Conservation (phyloP, 2,329 filamentous ascomycete genomes). For the Arthrinium phaeospermum region DNA sequence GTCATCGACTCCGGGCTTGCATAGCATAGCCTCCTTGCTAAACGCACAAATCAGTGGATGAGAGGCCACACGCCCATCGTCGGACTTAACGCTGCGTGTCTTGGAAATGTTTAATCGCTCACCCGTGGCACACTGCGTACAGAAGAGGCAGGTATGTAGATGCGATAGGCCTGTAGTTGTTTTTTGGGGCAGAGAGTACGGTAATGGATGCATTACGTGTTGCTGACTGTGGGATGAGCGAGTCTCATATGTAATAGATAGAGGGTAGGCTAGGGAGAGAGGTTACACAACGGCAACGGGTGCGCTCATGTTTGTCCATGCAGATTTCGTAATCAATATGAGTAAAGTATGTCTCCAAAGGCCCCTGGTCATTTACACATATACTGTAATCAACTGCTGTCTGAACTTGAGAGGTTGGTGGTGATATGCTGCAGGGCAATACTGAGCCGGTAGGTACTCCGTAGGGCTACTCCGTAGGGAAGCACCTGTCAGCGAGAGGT, state of each 20-base stretch:
- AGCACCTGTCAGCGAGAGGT: not conserved
- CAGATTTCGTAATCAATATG: not conserved
- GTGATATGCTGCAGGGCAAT: not conserved
- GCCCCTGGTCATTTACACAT: not conserved
- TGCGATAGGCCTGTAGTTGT: not conserved
- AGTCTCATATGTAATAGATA: not conserved
- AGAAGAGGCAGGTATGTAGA: not conserved
- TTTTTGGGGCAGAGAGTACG: not conserved
- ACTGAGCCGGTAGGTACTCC: not conserved
- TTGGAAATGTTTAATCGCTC: not conserved
- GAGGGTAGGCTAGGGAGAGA: not conserved
- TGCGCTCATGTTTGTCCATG: not conserved
- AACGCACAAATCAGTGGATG: not conserved
- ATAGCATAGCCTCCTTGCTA: not conserved
- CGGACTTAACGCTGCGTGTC: conserved; percentile 12
- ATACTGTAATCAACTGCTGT: not conserved
- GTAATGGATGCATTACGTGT: not conserved
- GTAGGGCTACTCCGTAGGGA: not conserved
- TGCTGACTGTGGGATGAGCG: not conserved
- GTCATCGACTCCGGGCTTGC: not conserved
- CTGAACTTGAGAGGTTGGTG: not conserved
- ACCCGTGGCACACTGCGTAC: not conserved
- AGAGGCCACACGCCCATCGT: not conserved
- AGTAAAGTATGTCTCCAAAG: not conserved
- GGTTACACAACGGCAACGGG: not conserved